Evolutionary conservation across 176 grass and related monocot species (phyloP).

Genomic region (Hyparrhenia diplandra): DNA sequence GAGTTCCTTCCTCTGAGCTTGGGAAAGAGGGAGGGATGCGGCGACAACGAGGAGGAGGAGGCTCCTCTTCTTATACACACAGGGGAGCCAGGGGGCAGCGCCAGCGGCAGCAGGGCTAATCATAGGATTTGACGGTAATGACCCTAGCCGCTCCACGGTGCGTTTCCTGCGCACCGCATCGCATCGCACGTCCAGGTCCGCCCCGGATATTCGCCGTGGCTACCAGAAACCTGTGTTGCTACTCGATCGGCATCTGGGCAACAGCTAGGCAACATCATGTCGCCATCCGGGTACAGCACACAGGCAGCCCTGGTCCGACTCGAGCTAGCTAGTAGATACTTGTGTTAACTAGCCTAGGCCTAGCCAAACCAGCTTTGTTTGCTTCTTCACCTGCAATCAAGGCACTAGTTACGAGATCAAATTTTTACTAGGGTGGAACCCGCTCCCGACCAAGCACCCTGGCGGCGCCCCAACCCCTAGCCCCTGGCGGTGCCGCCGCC

Average conservation of each 20-base stretch:
- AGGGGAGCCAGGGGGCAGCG: not conserved
- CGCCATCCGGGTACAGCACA: not conserved
- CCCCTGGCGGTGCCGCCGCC: too few species aligned
- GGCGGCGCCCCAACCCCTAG: too few species aligned
- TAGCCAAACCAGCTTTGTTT: too few species aligned
- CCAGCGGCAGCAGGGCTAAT: not conserved
- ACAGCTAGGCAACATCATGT: not conserved
- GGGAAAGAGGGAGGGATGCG: not conserved
- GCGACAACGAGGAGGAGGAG: not conserved
- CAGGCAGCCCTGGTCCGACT: too few species aligned
- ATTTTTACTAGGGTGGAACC: too few species aligned
- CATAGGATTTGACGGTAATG: not conserved
- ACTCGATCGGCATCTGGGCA: not conserved
- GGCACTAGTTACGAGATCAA: too few species aligned
- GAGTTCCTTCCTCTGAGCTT: not conserved
- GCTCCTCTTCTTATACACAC: not conserved
- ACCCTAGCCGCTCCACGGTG: not conserved
- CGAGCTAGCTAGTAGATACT: too few species aligned
- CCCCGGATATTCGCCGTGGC: not conserved
- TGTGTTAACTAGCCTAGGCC: too few species aligned
- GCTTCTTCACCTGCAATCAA: too few species aligned
- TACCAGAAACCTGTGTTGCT: not conserved
- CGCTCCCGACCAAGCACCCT: too few species aligned
- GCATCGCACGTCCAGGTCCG: not conserved
- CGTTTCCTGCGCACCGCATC: constrained; percentile 16